Evolutionary conservation across 108 stramenopile species (phyloP).

Genomic region (Hondaea fermentalgiana): DNA sequence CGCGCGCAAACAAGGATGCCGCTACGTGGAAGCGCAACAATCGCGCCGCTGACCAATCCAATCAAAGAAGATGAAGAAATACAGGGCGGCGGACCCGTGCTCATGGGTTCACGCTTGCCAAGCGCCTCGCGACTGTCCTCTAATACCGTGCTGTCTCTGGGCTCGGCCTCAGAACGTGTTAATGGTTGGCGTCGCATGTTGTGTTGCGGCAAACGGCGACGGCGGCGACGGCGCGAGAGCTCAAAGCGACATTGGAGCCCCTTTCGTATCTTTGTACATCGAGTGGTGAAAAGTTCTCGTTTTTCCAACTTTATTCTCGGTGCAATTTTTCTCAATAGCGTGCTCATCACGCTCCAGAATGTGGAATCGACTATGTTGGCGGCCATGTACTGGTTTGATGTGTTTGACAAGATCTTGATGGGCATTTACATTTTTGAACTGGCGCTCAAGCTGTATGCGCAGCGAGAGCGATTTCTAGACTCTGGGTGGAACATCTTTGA

Average conservation of each 20-base stretch:
- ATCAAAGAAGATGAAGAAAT: too few species aligned
- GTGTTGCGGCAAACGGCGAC: too few species aligned
- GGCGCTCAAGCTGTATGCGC: not conserved
- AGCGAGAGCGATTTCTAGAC: not conserved
- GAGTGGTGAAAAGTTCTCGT: not conserved
- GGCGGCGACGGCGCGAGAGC: too few species aligned
- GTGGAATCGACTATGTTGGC: not conserved
- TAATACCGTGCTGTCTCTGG: too few species aligned
- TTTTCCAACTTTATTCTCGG: constrained; percentile 7
- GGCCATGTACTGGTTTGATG: not conserved
- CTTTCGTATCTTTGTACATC: not conserved
- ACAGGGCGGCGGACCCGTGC: too few species aligned
- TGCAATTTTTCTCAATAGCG: not conserved
- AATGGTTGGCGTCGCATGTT: too few species aligned
- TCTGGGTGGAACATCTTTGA: constrained; percentile 21
- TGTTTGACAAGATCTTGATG: constrained; percentile 10
- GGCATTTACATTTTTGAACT: constrained; percentile 10
- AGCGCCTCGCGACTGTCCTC: too few species aligned
- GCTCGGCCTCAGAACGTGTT: too few species aligned
- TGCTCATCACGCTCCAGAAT: not conserved
- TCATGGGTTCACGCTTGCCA: too few species aligned
- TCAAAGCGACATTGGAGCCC: not conserved
- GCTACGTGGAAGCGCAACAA: too few species aligned
- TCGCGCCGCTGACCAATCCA: too few species aligned
- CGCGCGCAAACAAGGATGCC: too few species aligned